Base-by-base conservation (phyloP, 2,329 filamentous ascomycete genomes). In the Aspergillus udagawae region DNA sequence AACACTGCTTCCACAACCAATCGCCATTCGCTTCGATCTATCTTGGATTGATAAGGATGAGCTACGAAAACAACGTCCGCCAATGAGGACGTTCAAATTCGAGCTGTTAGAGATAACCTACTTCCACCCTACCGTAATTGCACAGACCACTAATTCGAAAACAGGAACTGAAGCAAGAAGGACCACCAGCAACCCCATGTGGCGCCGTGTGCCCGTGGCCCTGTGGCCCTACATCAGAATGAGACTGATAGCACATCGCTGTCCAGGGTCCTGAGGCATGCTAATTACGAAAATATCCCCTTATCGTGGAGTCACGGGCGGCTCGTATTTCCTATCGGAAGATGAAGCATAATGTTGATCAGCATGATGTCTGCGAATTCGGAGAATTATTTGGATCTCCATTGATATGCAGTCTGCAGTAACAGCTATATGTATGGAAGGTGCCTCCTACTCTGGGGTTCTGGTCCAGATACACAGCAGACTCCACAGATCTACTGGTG, bases 361-460 rank as follows among this genome's bases (percentile, higher is more conserved):
- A 27, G 21, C 21, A 52, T 53, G 50, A 51, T 53, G 54, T 29
- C 53, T 63, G 63, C 63, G 63, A 64, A 55, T 42, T 65, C 63
- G 62, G 63, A 64, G 57, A 27, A 42, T 41, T 29, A 45, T 14
- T 14, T 47, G 12, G 4, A 23, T 27, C 44, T 47, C 12, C 44
- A 14, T 8, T 17, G 44, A 4, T 23, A 7, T 27, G 44, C 50
- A 50, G 28, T 23, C 38, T 17, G 50, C 41, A 14, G 6, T 12
- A 25, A 23, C 28, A 17, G 48, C 41, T 57, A 60, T 60, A 62
- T 58, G 49, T 55, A 51, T 52, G 50, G 3, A 14, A 17, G 27
- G 3, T 23, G 10, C 44, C 44, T 23, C 23, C 44, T 47, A 23
- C 23, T 21, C 8, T 21, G n/a, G 20, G n/a, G n/a, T 14, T 23